Percentiles rank a stretch among this genome's conserved stretches.
Evolutionary conservation across 2,329 filamentous ascomycete genomes (phyloP).

Genomic region (Curvularia sp.): DNA sequence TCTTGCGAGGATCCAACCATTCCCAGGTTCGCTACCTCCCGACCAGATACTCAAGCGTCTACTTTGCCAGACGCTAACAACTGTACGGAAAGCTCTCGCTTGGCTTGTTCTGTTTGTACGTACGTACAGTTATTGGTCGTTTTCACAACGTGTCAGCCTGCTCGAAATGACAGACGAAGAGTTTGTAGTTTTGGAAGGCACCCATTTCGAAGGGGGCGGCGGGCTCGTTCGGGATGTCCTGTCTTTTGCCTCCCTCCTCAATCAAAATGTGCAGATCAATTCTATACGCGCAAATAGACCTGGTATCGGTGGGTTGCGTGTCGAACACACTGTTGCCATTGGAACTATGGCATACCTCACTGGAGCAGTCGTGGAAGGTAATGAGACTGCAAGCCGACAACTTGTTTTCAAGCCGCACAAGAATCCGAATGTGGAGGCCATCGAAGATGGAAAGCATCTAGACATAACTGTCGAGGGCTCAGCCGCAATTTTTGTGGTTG

Average conservation of each 20-base stretch:
- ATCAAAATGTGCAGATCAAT: background rate
- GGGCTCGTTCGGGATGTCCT: background rate
- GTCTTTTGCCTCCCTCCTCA: background rate
- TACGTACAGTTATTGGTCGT: background rate
- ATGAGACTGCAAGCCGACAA: background rate
- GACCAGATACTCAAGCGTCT: background rate
- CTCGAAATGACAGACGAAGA: background rate
- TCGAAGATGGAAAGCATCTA: background rate
- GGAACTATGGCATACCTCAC: background rate
- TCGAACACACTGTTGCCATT: background rate
- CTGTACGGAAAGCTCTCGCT: background rate
- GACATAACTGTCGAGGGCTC: background rate
- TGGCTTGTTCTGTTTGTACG: background rate
- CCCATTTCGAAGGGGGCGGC: background rate
- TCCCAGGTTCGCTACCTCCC: background rate
- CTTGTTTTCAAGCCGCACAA: background rate
- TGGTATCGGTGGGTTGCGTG: background rate
- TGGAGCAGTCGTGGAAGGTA: background rate
- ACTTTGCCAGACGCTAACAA: background rate
- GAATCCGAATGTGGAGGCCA: background rate
- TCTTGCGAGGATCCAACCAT: background rate
- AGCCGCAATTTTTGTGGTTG: background rate
- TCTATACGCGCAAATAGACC: background rate
- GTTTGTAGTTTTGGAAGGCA: background rate
- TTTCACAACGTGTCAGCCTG: background rate